Conservation (phyloP, 169 alveolate genomes). For the Babesia bigemina region DNA sequence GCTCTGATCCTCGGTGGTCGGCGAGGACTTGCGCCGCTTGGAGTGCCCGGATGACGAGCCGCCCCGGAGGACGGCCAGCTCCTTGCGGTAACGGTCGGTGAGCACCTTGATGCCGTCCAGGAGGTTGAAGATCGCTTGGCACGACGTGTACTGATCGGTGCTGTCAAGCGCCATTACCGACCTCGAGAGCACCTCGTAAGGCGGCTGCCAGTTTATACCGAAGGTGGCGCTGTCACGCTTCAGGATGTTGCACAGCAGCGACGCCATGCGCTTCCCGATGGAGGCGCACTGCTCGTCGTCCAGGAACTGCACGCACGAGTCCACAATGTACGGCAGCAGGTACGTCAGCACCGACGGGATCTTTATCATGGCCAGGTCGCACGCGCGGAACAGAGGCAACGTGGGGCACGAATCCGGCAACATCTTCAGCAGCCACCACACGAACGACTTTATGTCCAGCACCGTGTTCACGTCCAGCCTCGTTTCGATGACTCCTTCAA, state of each 20-base stretch:
- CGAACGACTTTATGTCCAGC: constrained; percentile 54
- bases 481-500: constrained; percentile 39
- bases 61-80: not conserved
- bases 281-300: constrained; percentile 14
- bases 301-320: constrained; percentile 37
- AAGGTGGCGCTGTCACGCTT: constrained; percentile 48
- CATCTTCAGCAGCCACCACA: constrained; percentile 65
- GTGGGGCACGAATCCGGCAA: constrained; percentile 41
- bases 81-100: constrained; percentile 20
- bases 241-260: constrained; percentile 42
- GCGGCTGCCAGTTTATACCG: constrained; percentile 56
- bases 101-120: constrained; percentile 34
- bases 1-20: constrained; percentile 69
- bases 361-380: constrained; percentile 58
- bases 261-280: constrained; percentile 58
- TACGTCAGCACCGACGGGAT: constrained; percentile 47
- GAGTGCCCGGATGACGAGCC: not conserved
- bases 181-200: constrained; percentile 21
- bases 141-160: constrained; percentile 46
- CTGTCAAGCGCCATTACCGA: constrained; percentile 1
- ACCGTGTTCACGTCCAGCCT: constrained; percentile 52
- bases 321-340: constrained; percentile 53
- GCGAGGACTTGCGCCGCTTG: constrained; percentile 70
- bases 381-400: constrained; percentile 48
- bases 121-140: constrained; percentile 61